phyloP scores from a whole-genome alignment of 768 basidiomycete species.

The Lyophyllum shimeji region DNA sequence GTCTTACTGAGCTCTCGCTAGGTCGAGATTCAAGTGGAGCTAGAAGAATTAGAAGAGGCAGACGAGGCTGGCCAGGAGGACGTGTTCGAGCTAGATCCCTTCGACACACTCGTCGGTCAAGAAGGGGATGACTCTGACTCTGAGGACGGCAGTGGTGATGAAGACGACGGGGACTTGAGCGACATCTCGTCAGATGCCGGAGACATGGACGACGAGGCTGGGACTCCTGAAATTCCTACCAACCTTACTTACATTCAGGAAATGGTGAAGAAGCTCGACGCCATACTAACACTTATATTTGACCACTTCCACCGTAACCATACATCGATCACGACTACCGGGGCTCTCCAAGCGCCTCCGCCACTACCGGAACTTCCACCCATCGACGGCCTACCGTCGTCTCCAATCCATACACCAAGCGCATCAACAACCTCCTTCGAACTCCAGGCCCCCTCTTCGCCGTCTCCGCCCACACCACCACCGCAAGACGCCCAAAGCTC shows the following conservation, averaged over 20 bases:
- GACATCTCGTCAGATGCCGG: slow-evolving; percentile 76
- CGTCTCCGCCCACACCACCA: slow-evolving; percentile 10
- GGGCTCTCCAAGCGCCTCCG: slow-evolving; percentile 23
- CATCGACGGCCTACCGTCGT: slow-evolving; percentile 22
- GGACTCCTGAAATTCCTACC: slow-evolving; percentile 41
- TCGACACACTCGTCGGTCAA: slow-evolving; percentile 81
- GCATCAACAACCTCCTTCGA: slow-evolving; percentile 5
- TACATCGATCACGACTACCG: slow-evolving; percentile 21
- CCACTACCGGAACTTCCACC: slow-evolving; percentile 36
- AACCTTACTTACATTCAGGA: slow-evolving; percentile 72
- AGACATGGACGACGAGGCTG: slow-evolving; percentile 41
- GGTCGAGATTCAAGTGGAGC: slow-evolving; percentile 97
- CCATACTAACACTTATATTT: slow-evolving; percentile 81
- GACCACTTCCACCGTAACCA: slow-evolving; percentile 71
- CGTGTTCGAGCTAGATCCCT: slow-evolving; percentile 79
- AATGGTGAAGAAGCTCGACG: slow-evolving; percentile 92
- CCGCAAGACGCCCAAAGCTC: slow-evolving; percentile 1
- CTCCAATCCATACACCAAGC: slow-evolving; percentile 27
- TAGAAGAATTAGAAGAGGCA: slow-evolving; percentile 85
- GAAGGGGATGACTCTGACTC: slow-evolving; percentile 61
- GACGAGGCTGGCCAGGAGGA: slow-evolving; percentile 52
- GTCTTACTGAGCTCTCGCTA: slow-evolving; percentile 25
- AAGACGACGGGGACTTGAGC: slow-evolving; percentile 48
- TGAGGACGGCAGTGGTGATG: slow-evolving; percentile 52
- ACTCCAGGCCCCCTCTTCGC: slow-evolving; percentile 13